Evolutionary conservation across 805 yeast species (phyloP).

Genomic region (Limtongia smithiae): DNA sequence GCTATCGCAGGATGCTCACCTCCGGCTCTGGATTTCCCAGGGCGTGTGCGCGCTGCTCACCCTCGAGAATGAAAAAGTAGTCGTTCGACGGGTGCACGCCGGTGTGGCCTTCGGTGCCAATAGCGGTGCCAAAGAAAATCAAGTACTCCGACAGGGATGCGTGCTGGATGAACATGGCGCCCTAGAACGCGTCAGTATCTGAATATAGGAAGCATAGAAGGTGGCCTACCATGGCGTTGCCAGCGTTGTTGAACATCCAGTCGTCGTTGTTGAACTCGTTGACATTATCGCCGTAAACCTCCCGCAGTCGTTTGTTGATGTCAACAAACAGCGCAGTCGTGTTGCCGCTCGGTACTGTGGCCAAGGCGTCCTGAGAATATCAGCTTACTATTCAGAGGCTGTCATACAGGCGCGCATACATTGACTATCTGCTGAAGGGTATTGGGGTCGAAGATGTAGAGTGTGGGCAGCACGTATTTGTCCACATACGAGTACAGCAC

Average conservation of each 20-base stretch:
- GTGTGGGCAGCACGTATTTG: conserved; percentile 62
- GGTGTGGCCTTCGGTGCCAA: conserved; percentile 94
- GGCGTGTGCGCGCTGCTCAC: conserved; percentile 69
- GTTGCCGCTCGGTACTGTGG: conserved; percentile 37
- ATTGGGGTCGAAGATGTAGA: conserved; percentile 66
- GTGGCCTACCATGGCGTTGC: conserved; percentile 79
- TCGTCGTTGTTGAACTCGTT: conserved; percentile 71
- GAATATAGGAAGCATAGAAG: background rate
- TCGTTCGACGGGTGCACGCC: conserved; percentile 98
- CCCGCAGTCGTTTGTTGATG: conserved; percentile 55
- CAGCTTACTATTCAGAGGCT: background rate
- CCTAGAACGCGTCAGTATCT: conserved; percentile 23
- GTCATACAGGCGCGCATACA: conserved; percentile 1
- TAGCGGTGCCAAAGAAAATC: conserved; percentile 88
- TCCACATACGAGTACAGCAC: conserved; percentile 35
- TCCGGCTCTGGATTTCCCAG: conserved; percentile 61
- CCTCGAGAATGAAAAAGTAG: conserved; percentile 84
- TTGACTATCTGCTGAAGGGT: conserved; percentile 55
- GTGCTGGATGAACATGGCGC: conserved; percentile 86
- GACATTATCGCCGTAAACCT: conserved; percentile 68
- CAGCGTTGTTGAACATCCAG: conserved; percentile 97
- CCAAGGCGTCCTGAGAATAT: conserved; percentile 34
- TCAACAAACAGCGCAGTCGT: conserved; percentile 61
- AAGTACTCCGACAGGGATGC: conserved; percentile 92
- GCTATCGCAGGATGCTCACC: conserved; percentile 8